These are phyloP conservation scores for Conoideocrella luteorostrata DNA, from an alignment of 2,329 filamentous ascomycete genomes.

Conservation along the genomic window DNA sequence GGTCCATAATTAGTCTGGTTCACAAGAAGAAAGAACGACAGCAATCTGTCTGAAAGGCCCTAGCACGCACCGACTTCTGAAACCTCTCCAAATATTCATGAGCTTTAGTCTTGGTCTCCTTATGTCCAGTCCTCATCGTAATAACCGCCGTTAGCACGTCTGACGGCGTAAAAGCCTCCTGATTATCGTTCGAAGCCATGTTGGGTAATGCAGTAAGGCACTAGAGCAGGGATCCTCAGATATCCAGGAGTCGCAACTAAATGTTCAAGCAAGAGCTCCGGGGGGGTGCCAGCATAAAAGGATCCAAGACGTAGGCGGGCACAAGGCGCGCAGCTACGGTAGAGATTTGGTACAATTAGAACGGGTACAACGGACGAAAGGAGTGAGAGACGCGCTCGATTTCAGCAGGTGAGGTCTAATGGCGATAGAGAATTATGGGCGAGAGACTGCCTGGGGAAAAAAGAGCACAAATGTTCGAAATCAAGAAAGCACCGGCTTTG, in stretches of 20 bases:
- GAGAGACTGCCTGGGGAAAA: neutral
- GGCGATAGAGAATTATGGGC: neutral
- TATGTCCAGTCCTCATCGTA: slow-evolving; percentile 83
- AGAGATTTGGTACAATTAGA: neutral
- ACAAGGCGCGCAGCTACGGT: neutral
- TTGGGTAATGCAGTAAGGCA: slow-evolving; percentile 1
- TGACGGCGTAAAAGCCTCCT: slow-evolving; percentile 67
- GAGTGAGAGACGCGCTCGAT: neutral
- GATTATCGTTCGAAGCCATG: slow-evolving; percentile 63
- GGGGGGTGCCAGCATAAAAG: neutral
- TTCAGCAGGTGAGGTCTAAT: neutral
- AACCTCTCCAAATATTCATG: slow-evolving; percentile 90
- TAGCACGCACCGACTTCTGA: slow-evolving; percentile 78
- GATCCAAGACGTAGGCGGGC: neutral
- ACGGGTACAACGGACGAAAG: neutral
- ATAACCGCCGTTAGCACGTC: slow-evolving; percentile 78
- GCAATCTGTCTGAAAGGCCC: no score
- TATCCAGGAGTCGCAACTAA: no score
- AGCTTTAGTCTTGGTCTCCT: slow-evolving; percentile 78
- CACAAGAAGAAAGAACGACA: neutral
- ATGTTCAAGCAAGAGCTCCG: neutral
- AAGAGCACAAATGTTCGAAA: slow-evolving; percentile 13
- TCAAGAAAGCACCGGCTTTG: slow-evolving; percentile 11
- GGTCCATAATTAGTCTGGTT: slow-evolving; percentile 1
- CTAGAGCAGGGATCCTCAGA: neutral